Conservation (phyloP, 2,329 filamentous ascomycete genomes). For the Aspergillus sclerotialis region DNA sequence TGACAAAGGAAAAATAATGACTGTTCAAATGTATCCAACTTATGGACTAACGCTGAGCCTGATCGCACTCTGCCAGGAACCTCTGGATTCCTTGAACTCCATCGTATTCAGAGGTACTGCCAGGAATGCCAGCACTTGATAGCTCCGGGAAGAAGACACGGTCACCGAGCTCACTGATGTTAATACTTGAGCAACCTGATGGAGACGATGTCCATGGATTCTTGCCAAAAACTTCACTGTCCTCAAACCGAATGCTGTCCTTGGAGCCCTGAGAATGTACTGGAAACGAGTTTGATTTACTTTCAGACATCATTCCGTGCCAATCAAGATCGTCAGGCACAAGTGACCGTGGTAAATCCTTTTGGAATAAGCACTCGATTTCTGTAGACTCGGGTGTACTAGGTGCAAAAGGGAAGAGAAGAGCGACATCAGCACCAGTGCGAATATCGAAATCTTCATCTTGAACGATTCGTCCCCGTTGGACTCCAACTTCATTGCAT, state of each 20-base stretch:
- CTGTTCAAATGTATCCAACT: slow-evolving; percentile 1
- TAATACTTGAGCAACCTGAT: slow-evolving; percentile 53
- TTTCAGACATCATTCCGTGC: slow-evolving; percentile 49
- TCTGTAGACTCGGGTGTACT: slow-evolving; percentile 43
- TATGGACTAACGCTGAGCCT: slow-evolving; percentile 27
- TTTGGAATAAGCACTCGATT: slow-evolving; percentile 36
- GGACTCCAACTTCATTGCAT: slow-evolving; percentile 80
- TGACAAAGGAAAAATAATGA: slow-evolving; percentile 3
- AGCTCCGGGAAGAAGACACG: slow-evolving; percentile 33
- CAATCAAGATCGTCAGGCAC: slow-evolving; percentile 45
- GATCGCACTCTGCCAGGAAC: slow-evolving; percentile 59
- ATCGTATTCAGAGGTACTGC: slow-evolving; percentile 49
- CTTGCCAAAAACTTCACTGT: slow-evolving; percentile 36
- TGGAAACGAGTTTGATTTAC: slow-evolving; percentile 14
- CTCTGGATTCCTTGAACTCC: slow-evolving; percentile 59
- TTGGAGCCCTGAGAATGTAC: slow-evolving; percentile 17
- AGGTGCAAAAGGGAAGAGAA: slow-evolving; percentile 82
- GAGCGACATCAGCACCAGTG: slow-evolving; percentile 63
- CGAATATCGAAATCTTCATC: slow-evolving; percentile 67
- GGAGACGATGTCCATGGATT: slow-evolving; percentile 50
- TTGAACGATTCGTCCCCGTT: slow-evolving; percentile 69
- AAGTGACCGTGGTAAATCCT: slow-evolving; percentile 24
- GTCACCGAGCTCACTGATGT: slow-evolving; percentile 45
- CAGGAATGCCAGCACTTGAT: slow-evolving; percentile 26
- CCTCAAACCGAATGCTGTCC: slow-evolving; percentile 33